Base-by-base conservation (phyloP, 164 flowering plant species). In the Chimonanthus salicifolius region DNA sequence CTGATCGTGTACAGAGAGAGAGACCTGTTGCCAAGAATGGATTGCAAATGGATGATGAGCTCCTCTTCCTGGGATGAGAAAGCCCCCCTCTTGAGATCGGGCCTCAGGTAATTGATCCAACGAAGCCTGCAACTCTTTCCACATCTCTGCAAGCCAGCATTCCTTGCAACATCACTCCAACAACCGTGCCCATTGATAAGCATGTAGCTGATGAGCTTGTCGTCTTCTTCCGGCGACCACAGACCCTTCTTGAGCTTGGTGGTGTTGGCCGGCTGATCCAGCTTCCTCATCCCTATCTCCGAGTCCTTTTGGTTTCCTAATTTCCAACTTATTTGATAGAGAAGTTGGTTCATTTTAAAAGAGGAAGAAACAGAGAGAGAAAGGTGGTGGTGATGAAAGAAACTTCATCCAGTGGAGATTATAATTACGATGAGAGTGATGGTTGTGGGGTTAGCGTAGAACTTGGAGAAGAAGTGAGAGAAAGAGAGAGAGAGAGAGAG, bases 151-250 rank as follows among this genome's bases (percentile, higher is more conserved):
- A 89, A 75, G n/a, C 90, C 94, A 0, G 94, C 90, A 81, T 89
- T 88, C 69, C 87, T 63, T 4, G 94, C 94, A 64, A 89, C 87
- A 47, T 89, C 94, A 71, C 89, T 88, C 94, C 94, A 89, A 68
- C 94, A 88, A 0, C 91, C 94, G 65, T 89, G 91, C 18, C 94
- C 94, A 76, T 87, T 86, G 21, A 74, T 83, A 51, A 85, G 45
- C 94, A 88, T 89, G 79, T 89, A 89, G 64, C 74, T 85, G 81
- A 88, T 83, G 2, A 89, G 86, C 83, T 88, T 88, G 69, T 89
- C 94, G 64, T 89, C 94, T 71, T 88, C 91, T 72, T 89, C 94
- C 0, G 94, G 91, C 3, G 94, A 89, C 94, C 94, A 89, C 67
- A 89, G 74, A 0, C 94, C 94, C 71, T 88, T 89, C 69, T 87